These are phyloP conservation scores for Phellinidium pouzarii DNA, from an alignment of 1,284 basidiomycete genomes.

Conservation along the genomic window DNA sequence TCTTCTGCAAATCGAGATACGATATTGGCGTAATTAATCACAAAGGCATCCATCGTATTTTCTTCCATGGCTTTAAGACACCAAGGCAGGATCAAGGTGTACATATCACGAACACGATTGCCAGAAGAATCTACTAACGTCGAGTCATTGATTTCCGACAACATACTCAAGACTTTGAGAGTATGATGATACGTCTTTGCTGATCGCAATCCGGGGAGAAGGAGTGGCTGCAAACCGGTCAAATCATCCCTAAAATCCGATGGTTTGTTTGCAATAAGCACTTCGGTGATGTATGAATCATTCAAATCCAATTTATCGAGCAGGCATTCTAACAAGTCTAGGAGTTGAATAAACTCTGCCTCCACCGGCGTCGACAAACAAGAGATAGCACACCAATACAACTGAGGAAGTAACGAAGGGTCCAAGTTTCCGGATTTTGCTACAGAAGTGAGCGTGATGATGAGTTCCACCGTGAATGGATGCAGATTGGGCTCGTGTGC, in stretches of 20 bases:
- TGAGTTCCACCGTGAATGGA: slow-evolving; percentile 78
- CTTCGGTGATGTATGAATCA: slow-evolving; percentile 54
- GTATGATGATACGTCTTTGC: slow-evolving; percentile 64
- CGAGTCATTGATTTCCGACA: slow-evolving; percentile 58
- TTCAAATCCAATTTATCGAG: slow-evolving; percentile 73
- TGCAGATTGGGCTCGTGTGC: slow-evolving; percentile 73
- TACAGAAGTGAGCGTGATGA: slow-evolving; percentile 72
- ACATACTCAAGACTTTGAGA: slow-evolving; percentile 61
- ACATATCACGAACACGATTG: slow-evolving; percentile 76
- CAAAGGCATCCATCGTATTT: slow-evolving; percentile 51
- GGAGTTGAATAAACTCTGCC: slow-evolving; percentile 67
- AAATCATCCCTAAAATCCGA: slow-evolving; percentile 63
- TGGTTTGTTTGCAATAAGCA: slow-evolving; percentile 65
- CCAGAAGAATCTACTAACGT: slow-evolving; percentile 69
- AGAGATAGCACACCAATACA: slow-evolving; percentile 85
- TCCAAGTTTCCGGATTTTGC: slow-evolving; percentile 54
- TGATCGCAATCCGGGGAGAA: slow-evolving; percentile 80
- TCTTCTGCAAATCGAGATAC: slow-evolving; percentile 67
- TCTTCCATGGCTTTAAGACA: slow-evolving; percentile 76
- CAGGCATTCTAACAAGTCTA: slow-evolving; percentile 64
- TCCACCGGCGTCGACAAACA: slow-evolving; percentile 82
- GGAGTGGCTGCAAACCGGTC: slow-evolving; percentile 63
- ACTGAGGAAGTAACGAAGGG: slow-evolving; percentile 63
- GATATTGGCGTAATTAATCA: slow-evolving; percentile 71
- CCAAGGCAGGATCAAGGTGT: slow-evolving; percentile 83